Evolutionary conservation across 1,139 yeast species (phyloP), one percentile per base, ranked within the genome.

Genomic region (Magnusiomyces sp.): DNA sequence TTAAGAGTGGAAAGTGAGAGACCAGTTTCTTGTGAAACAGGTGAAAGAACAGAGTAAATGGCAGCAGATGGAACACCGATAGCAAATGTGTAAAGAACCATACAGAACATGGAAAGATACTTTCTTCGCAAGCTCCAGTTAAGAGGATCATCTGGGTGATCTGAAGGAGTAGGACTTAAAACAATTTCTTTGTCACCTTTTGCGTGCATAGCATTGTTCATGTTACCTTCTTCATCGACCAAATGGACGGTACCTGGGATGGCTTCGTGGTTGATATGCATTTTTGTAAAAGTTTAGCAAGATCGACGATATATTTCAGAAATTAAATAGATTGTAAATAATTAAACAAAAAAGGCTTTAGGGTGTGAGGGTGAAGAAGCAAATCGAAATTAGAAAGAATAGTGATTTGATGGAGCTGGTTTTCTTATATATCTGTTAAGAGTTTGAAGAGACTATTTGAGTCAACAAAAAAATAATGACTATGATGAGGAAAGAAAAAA

Each of bases 181-280:
- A 74, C 70, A 52, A 75, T 69, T 31, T 62, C 65, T 3, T 61
- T 57, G 37, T 59, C 54, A 2, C 59, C 60, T 37, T 60, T 57
- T 1, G 58, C 57, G 40, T 57, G 61, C 20, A 58, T 60, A 37
- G 58, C 61, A 54, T 51, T 56, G 54, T 50, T 55, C 32, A 55
- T 53, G 27, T 63, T 65, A n/a, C n/a, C n/a, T 10, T 69, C 70
- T 33, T 73, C 50, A 59, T 80, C 84, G 16, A 80, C 76, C 45
- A 81, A 67, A 51, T 77, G 80, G 9, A 78, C 70, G 5, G 85
- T 80, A 27, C 87, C 87, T 0, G 87, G 87, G 38, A 79, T 71
- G 9, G 71, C 68, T 19, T 73, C 71, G 48, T 59, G 65, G 56
- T 70, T 69, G 23, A 52, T 45, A 20, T 43, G 44, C 54, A 50